These are phyloP conservation scores for Magnaporthiopsis incrustans DNA, from an alignment of 2,329 filamentous ascomycete species.

Conservation along the genomic window DNA sequence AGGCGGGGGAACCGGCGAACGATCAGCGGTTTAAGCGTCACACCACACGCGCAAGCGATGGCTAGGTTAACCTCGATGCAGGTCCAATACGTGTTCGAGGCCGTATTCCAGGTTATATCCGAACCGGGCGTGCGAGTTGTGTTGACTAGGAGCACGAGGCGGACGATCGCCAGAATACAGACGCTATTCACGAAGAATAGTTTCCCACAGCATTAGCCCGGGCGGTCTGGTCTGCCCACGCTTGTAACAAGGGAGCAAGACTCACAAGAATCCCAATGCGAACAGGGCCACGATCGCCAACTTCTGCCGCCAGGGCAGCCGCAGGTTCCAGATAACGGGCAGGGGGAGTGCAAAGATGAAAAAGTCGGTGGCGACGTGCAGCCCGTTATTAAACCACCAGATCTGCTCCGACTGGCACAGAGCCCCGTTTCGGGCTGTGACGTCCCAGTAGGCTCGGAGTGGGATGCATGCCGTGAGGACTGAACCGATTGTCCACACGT, in stretches of 20 bases:
- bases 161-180: slow-evolving; percentile 25
- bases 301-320: slow-evolving; percentile 27
- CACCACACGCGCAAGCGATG: slow-evolving; percentile 27
- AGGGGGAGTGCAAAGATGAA: slow-evolving; percentile 12
- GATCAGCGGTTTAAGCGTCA: slow-evolving; percentile 26
- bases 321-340: slow-evolving; percentile 12
- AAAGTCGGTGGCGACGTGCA: slow-evolving; percentile 60
- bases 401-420: slow-evolving; percentile 10
- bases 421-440: neutral
- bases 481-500: slow-evolving; percentile 19
- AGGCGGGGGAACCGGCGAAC: slow-evolving; percentile 3
- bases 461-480: slow-evolving; percentile 23
- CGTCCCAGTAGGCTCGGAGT: slow-evolving; percentile 23
- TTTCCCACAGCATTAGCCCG: neutral
- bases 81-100: slow-evolving; percentile 26
- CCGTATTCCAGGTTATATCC: slow-evolving; percentile 21
- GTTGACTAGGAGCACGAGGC: slow-evolving; percentile 21
- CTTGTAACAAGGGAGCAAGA: neutral
- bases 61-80: slow-evolving; percentile 26
- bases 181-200: slow-evolving; percentile 18
- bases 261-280: slow-evolving; percentile 38
- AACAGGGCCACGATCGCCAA: slow-evolving; percentile 34
- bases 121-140: slow-evolving; percentile 10
- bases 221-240: neutral
- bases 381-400: slow-evolving; percentile 13